Base-by-base conservation (phyloP, 2,329 filamentous ascomycete species). In the Microcera coccophila region DNA sequence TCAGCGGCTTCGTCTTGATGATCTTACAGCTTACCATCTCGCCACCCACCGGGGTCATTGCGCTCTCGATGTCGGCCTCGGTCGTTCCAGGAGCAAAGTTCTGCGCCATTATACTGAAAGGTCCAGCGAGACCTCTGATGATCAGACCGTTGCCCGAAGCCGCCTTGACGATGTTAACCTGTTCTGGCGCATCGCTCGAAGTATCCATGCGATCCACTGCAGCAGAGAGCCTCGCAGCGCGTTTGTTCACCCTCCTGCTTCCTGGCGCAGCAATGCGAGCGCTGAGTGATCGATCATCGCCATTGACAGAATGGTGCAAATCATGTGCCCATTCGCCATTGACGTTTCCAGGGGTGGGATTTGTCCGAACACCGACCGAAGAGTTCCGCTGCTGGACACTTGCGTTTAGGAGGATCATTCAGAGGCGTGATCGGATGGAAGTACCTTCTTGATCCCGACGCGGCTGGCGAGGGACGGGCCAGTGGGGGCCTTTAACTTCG, bases 61-160 rank as follows among this genome's bases (percentile, higher is more conserved):
- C 87, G 55, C 83, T 86, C 70, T 90, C 85, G 46, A 93, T 88
- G 59, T 93, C 87, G 21, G 84, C 85, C 2, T 84, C 84, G 5
- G 87, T 90, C 1, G 87, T 93, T 28, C 87, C 87, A 2, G 80
- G 80, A 11, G 87, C 87, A 61, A 93, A 89, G 70, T 93, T 93
- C 64, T 87, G 84, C 3, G 84, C 86, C 61, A 88, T 77, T 18
- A 93, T 78, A 15, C 79, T 76, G 55, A 79, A 87, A 1, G 85
- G 85, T 0, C 85, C 84, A 1, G 82, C 82, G 8, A 84, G 69
- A n/a, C 87, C 87, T 40, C 81, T 74, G 51, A 93, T 90, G 26
- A 76, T 82, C 35, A 91, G 76, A 16, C 83, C 81, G 47, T 64
- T 61, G 52, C n/a, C 47, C 47, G 26, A 52, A 35, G 24, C 34